Conservation (phyloP, 768 basidiomycete species). For the Cubamyces lactineus region DNA sequence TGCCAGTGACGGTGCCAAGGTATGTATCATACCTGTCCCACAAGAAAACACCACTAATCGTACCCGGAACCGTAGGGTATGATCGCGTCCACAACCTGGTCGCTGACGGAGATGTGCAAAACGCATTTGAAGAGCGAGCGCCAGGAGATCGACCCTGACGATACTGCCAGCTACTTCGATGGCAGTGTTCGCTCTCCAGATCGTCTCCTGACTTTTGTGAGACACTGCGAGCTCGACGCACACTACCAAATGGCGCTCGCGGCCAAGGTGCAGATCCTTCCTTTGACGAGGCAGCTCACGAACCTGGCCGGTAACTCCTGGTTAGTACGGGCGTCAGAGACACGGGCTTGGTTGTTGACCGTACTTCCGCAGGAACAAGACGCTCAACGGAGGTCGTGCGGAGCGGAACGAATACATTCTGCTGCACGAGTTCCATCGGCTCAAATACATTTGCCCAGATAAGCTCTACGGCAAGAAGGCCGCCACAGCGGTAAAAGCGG, state of each 20-base stretch:
- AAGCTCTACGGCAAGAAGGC: slow-evolving; percentile 85
- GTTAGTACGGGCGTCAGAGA: slow-evolving; percentile 46
- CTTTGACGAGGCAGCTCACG: slow-evolving; percentile 91
- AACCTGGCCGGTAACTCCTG: slow-evolving; percentile 97
- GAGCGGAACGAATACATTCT: slow-evolving; percentile 99
- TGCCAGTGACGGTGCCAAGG: slow-evolving; percentile 93
- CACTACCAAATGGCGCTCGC: slow-evolving; percentile 98
- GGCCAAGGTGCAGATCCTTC: slow-evolving; percentile 89
- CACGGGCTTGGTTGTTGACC: not conserved
- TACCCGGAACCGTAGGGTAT: slow-evolving; percentile 61
- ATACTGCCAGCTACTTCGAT: slow-evolving; percentile 90
- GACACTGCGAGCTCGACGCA: slow-evolving; percentile 94
- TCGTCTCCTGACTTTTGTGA: slow-evolving; percentile 81
- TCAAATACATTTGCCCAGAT: slow-evolving; percentile 97
- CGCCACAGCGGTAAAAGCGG: slow-evolving; percentile 50
- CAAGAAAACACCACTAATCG: not conserved
- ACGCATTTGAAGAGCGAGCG: slow-evolving; percentile 85
- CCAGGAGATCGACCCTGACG: slow-evolving; percentile 95
- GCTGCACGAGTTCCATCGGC: slow-evolving; percentile 94
- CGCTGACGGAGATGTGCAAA: slow-evolving; percentile 93
- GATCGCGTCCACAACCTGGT: slow-evolving; percentile 98
- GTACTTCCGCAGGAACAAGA: slow-evolving; percentile 78
- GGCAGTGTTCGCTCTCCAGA: slow-evolving; percentile 76
- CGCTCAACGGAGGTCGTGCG: slow-evolving; percentile 94
- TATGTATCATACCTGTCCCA: slow-evolving; percentile 35